phyloP scores from a whole-genome alignment of 1,139 yeast genomes.

The Spencermartinsiella ligniputridi region DNA sequence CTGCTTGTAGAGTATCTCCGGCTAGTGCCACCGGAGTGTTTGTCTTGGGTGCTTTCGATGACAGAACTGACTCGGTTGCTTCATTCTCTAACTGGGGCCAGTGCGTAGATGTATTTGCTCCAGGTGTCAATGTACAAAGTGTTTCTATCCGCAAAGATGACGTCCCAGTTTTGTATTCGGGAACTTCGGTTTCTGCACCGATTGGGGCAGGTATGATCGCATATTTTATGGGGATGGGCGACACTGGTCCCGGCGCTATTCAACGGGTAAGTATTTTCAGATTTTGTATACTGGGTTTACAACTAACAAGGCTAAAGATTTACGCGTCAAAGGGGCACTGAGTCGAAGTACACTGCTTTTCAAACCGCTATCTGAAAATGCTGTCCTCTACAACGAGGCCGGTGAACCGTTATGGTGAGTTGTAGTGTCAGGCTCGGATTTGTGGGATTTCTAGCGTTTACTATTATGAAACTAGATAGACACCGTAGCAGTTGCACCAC shows the following conservation, averaged over 20 bases:
- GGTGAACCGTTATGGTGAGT: conserved; percentile 37
- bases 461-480: too few relatives aligned
- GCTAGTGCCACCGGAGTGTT: conserved; percentile 69
- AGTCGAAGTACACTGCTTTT: conserved; percentile 28
- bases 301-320: conserved; percentile 15
- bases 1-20: conserved; percentile 79
- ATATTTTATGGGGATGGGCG: conserved; percentile 57
- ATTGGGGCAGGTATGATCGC: conserved; percentile 72
- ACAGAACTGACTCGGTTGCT: conserved; percentile 61
- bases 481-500: too few relatives aligned
- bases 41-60: conserved; percentile 86
- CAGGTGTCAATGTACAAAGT: conserved; percentile 68
- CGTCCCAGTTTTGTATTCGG: conserved; percentile 50
- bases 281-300: neutral
- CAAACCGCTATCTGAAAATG: conserved; percentile 38
- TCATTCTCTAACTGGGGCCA: conserved; percentile 82
- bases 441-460: too few relatives aligned
- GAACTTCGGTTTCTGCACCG: conserved; percentile 90
- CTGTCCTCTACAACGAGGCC: conserved; percentile 38
- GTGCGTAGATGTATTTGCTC: conserved; percentile 80
- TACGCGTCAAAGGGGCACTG: conserved; percentile 26
- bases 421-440: too few relatives aligned
- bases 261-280: conserved; percentile 21
- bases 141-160: conserved; percentile 20
- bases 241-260: conserved; percentile 42